Conservation (phyloP, 2,329 filamentous ascomycete species). For the Sclerotinia trifoliorum region DNA sequence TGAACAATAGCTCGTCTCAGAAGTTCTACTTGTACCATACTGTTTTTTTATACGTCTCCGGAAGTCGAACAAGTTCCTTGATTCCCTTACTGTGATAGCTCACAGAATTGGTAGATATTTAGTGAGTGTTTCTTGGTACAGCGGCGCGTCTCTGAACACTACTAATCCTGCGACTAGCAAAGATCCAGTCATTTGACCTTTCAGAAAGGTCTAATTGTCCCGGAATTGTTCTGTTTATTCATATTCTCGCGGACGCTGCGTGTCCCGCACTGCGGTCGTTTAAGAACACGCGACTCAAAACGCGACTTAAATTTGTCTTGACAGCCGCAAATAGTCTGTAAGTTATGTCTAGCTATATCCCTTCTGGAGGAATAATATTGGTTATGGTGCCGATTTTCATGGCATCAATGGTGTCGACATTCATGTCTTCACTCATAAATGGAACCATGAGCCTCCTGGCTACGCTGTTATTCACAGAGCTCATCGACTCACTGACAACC, state of each 20-base stretch:
- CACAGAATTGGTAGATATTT: conserved; percentile 1
- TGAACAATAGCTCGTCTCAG: conserved; percentile 23
- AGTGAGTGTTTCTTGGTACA: conserved; percentile 15
- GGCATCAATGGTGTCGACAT: conserved; percentile 7
- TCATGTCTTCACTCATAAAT: conserved; percentile 30
- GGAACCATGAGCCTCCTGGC: conserved; percentile 26
- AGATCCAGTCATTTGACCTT: not conserved
- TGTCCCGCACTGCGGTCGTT: conserved; percentile 20
- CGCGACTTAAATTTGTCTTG: conserved; percentile 28
- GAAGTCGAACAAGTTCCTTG: conserved; percentile 10
- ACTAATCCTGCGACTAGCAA: conserved; percentile 6
- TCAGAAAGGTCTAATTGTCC: not conserved
- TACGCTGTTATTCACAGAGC: conserved; percentile 20
- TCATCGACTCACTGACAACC: conserved; percentile 18
- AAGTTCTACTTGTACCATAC: conserved; percentile 15
- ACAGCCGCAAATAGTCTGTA: conserved; percentile 30
- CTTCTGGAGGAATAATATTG: conserved; percentile 24
- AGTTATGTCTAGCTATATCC: conserved; percentile 29
- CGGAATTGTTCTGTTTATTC: conserved; percentile 17
- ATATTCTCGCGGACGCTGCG: conserved; percentile 28
- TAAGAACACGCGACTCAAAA: conserved; percentile 28
- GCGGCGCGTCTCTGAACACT: conserved; percentile 1
- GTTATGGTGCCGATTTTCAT: conserved; percentile 23
- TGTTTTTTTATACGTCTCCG: conserved; percentile 1
- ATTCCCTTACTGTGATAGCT: conserved; percentile 15